Conservation (phyloP, 2,329 filamentous ascomycete species). For the Neurospora crassa region DNA sequence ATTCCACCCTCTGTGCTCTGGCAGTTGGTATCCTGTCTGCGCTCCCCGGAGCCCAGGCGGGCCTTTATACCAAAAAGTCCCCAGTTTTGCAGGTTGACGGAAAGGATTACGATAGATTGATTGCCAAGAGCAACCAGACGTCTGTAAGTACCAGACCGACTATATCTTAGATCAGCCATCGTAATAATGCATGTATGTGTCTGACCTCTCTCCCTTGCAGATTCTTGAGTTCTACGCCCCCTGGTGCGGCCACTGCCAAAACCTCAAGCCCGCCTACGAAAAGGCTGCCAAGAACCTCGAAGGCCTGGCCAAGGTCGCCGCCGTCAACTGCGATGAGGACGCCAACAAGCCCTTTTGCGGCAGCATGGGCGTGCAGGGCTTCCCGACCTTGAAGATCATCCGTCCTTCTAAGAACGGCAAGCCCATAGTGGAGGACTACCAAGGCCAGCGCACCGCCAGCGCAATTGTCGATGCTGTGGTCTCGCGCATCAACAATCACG, state of each 20-base stretch:
- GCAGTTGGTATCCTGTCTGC: constrained; percentile 56
- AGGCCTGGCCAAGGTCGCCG: constrained; percentile 90
- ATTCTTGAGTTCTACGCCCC: constrained; percentile 86
- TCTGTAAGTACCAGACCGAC: constrained; percentile 50
- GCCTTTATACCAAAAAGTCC: constrained; percentile 77
- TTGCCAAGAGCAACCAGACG: constrained; percentile 83
- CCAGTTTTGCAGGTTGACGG: constrained; percentile 74
- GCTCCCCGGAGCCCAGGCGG: constrained; percentile 53
- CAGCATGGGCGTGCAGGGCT: constrained; percentile 80
- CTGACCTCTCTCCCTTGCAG: constrained; percentile 14
- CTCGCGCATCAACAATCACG: constrained; percentile 84
- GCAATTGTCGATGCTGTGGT: constrained; percentile 79
- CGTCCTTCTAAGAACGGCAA: constrained; percentile 66
- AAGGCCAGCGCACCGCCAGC: constrained; percentile 73
- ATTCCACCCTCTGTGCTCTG: constrained; percentile 42
- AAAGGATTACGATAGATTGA: constrained; percentile 71
- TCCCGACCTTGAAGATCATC: constrained; percentile 92
- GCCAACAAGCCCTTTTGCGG: constrained; percentile 82
- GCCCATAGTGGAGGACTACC: constrained; percentile 83
- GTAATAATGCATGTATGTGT: not conserved
- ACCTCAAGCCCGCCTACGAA: constrained; percentile 90
- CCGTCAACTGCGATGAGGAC: constrained; percentile 91
- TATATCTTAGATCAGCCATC: not conserved
- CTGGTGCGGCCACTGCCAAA: constrained; percentile 97
- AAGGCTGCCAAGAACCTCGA: constrained; percentile 82